These are phyloP conservation scores for Zygosaccharomyces pseudorouxii DNA, from an alignment of 805 yeast species.

Conservation along the genomic window DNA sequence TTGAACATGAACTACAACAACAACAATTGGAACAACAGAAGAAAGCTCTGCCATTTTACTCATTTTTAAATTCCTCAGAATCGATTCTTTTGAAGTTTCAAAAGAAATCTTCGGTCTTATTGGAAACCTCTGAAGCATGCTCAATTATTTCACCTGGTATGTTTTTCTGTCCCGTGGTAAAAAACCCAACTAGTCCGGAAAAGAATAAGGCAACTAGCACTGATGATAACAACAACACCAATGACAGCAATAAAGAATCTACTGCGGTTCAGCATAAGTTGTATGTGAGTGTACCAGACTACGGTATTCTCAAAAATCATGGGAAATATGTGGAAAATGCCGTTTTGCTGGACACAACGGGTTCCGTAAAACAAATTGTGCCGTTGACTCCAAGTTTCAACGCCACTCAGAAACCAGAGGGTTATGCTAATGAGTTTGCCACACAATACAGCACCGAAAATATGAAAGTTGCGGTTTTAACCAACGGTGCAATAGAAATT, in stretches of 20 bases:
- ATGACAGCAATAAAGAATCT: constrained; percentile 14
- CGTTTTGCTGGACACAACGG: constrained; percentile 59
- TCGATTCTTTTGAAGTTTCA: constrained; percentile 43
- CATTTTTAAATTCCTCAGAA: constrained; percentile 29
- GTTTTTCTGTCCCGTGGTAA: constrained; percentile 59
- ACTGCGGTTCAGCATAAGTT: constrained; percentile 39
- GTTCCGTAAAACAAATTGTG: constrained; percentile 65
- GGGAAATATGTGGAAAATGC: constrained; percentile 76
- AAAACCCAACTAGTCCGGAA: constrained; percentile 12
- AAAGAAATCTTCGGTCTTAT: constrained; percentile 50
- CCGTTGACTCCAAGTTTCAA: constrained; percentile 66
- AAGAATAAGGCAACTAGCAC: not conserved
- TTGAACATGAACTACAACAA: constrained; percentile 35
- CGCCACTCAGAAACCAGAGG: constrained; percentile 70
- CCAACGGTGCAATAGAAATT: constrained; percentile 70
- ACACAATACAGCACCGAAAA: constrained; percentile 71
- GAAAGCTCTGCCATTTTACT: constrained; percentile 32
- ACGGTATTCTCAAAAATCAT: constrained; percentile 73
- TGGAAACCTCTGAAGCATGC: constrained; percentile 54
- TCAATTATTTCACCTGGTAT: constrained; percentile 81
- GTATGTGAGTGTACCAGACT: constrained; percentile 77
- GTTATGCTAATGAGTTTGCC: constrained; percentile 82
- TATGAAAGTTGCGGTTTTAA: constrained; percentile 73
- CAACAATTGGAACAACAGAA: constrained; percentile 38
- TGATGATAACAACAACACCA: not conserved